A percentile compares a stretch with the other conserved stretches of the same genome.
phyloP scores from a whole-genome alignment of 2,329 filamentous ascomycete species.

The Xylaria sp. region DNA sequence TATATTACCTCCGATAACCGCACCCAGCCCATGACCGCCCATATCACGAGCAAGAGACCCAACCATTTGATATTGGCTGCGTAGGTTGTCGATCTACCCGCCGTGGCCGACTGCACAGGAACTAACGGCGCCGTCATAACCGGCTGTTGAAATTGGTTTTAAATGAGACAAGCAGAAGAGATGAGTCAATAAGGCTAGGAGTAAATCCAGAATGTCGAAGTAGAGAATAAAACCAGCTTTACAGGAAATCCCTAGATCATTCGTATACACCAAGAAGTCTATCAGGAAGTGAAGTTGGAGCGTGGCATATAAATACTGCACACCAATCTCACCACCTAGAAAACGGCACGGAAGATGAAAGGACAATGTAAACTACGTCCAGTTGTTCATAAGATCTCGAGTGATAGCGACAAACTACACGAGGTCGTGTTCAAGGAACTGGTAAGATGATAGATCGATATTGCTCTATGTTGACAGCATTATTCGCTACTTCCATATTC shows the following conservation, averaged over 20 bases:
- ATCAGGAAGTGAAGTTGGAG: background rate
- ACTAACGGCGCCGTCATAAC: conserved; percentile 2
- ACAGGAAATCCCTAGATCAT: background rate
- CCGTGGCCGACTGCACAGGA: conserved; percentile 7
- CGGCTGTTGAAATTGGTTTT: background rate
- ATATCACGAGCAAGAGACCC: conserved; percentile 27
- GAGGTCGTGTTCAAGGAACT: background rate
- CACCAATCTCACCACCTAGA: background rate
- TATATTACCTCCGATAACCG: conserved; percentile 19
- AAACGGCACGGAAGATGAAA: background rate
- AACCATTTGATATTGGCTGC: conserved; percentile 16
- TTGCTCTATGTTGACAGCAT: background rate
- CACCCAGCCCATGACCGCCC: conserved; percentile 17
- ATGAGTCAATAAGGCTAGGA: background rate
- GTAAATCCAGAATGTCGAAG: background rate
- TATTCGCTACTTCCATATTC: background rate
- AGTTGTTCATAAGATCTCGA: background rate
- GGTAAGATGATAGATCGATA: background rate
- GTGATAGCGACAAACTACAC: too few relatives aligned
- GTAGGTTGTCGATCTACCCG: conserved; percentile 7
- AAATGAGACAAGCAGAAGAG: background rate
- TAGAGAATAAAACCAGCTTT: background rate
- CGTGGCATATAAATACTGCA: background rate
- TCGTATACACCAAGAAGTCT: background rate
- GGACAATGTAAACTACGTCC: background rate